Conservation (phyloP, 2,329 filamentous ascomycete genomes). For the Dichotomopilus funicola region DNA sequence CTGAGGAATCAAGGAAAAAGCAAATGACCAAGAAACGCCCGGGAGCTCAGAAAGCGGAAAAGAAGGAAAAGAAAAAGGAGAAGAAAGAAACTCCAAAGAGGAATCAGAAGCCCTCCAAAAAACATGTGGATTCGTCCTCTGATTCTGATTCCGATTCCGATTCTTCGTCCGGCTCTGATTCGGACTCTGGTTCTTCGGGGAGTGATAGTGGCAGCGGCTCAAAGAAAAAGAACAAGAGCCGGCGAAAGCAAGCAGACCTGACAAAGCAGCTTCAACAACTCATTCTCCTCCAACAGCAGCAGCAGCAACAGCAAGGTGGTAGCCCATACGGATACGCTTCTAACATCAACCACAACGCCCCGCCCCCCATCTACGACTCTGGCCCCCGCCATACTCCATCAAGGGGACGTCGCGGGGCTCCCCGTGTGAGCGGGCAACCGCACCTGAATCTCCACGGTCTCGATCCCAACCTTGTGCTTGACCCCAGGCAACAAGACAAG, state of each 20-base stretch:
- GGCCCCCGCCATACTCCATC: slow-evolving; percentile 8
- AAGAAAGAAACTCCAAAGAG: slow-evolving; percentile 24
- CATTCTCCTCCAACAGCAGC: slow-evolving; percentile 17
- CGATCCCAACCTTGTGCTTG: slow-evolving; percentile 14
- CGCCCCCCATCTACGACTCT: slow-evolving; percentile 12
- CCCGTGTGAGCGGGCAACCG: neutral
- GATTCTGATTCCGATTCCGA: slow-evolving; percentile 1
- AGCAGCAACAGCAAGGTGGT: slow-evolving; percentile 12
- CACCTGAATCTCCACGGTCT: slow-evolving; percentile 7
- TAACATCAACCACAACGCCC: neutral
- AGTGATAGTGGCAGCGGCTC: slow-evolving; percentile 17
- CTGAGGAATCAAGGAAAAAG: slow-evolving; percentile 25
- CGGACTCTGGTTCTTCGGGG: slow-evolving; percentile 24
- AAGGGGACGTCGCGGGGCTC: neutral
- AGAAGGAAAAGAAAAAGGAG: slow-evolving; percentile 21
- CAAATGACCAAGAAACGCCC: slow-evolving; percentile 27
- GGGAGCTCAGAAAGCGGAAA: slow-evolving; percentile 26
- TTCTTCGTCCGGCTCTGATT: slow-evolving; percentile 15
- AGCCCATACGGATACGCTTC: slow-evolving; percentile 10
- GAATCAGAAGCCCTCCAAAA: slow-evolving; percentile 6
- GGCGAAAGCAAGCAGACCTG: slow-evolving; percentile 23
- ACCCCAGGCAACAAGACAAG: slow-evolving; percentile 14
- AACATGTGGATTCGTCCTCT: neutral
- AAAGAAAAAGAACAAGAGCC: slow-evolving; percentile 14
- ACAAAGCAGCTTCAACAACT: slow-evolving; percentile 27